Conservation (phyloP, 2,329 filamentous ascomycete species). For the Aspergillus phoenicis region DNA sequence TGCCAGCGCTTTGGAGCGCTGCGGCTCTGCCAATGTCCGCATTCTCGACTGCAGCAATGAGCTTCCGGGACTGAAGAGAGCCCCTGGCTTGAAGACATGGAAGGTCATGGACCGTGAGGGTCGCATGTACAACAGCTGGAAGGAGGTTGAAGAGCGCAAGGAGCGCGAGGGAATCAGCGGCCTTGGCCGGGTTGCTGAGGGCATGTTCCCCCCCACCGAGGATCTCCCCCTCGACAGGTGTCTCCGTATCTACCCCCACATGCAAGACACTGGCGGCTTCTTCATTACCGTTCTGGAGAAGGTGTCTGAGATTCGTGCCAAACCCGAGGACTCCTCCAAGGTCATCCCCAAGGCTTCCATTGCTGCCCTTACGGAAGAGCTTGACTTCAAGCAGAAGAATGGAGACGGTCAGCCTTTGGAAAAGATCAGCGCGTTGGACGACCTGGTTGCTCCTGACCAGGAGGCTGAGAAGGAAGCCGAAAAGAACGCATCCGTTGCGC, state of each 20-base stretch:
- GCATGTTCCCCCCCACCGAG: conserved; percentile 77
- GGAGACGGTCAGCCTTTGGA: conserved; percentile 32
- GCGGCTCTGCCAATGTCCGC: conserved; percentile 76
- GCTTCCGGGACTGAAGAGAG: conserved; percentile 75
- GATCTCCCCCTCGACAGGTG: conserved; percentile 81
- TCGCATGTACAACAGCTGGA: conserved; percentile 77
- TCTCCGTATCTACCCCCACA: conserved; percentile 91
- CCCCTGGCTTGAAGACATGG: conserved; percentile 78
- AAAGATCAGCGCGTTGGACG: conserved; percentile 45
- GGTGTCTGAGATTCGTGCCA: conserved; percentile 78
- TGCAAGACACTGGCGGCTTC: conserved; percentile 95
- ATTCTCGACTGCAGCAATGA: conserved; percentile 81
- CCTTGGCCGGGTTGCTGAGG: conserved; percentile 71
- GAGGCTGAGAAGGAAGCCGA: conserved; percentile 32
- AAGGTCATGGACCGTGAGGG: conserved; percentile 86
- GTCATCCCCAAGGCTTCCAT: conserved; percentile 43
- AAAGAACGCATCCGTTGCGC: conserved; percentile 40
- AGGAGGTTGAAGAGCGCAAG: conserved; percentile 73
- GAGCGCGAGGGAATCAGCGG: conserved; percentile 62
- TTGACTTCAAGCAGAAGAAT: conserved; percentile 38
- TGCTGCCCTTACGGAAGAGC: conserved; percentile 38
- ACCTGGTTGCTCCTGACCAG: conserved; percentile 38
- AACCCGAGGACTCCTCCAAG: conserved; percentile 61
- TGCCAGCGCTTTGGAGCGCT: conserved; percentile 83
- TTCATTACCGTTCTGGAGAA: conserved; percentile 97